phyloP scores from a whole-genome alignment of 208 protist species.

The Tritrichomonas musculus region DNA sequence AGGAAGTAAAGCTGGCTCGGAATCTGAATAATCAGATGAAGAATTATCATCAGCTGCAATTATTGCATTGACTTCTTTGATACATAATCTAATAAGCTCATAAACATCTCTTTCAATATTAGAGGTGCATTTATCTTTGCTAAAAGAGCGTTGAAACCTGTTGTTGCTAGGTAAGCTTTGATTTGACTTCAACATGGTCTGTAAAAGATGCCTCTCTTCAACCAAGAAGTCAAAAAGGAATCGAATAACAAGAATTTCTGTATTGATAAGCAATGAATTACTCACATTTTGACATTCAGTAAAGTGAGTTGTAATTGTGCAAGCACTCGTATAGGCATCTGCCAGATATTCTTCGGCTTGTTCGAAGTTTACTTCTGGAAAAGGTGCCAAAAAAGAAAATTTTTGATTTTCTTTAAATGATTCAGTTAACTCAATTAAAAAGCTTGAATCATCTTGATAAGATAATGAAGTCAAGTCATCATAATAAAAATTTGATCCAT shows the following conservation, averaged over 20 bases:
- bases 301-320: neutral
- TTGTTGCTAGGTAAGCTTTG: too few species aligned
- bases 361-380: neutral
- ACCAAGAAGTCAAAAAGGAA: neutral
- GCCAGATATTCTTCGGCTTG: neutral
- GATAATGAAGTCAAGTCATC: too few species aligned
- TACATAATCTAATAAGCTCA: neutral
- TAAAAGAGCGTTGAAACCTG: too few species aligned
- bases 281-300: neutral
- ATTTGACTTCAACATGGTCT: too few species aligned
- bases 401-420: neutral
- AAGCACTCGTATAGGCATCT: neutral
- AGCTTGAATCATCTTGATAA: too few species aligned
- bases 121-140: too few species aligned
- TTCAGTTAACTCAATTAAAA: too few species aligned
- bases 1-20: too few species aligned
- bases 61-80: neutral
- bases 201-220: neutral
- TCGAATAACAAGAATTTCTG: neutral
- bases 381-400: neutral
- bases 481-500: too few species aligned
- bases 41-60: too few species aligned
- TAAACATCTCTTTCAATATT: neutral
- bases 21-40: too few species aligned
- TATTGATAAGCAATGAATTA: neutral